Percentiles rank a stretch among this genome's conserved stretches.
Conservation (phyloP, 1,284 basidiomycete species). For the Sporisorium sorghi region DNA sequence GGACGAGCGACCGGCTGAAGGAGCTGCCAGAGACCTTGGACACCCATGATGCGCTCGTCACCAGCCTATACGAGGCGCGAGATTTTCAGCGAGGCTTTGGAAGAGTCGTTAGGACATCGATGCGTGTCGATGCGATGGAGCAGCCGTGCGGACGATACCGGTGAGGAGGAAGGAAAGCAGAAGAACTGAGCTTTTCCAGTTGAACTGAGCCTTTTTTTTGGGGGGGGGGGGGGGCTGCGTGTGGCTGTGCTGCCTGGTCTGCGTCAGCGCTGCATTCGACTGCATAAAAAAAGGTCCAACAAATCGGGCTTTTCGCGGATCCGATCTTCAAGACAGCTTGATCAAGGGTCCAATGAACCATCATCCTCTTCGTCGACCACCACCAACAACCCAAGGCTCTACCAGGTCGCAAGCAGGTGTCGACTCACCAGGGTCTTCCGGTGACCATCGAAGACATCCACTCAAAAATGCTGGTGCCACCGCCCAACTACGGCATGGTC, state of each 20-base stretch:
- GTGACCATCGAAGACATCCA: background rate
- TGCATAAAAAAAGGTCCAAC: conserved; percentile 14
- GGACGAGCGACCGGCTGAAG: conserved; percentile 68
- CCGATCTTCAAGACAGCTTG: conserved; percentile 1
- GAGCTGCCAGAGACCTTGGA: conserved; percentile 69
- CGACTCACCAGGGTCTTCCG: too few species aligned
- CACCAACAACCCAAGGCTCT: background rate
- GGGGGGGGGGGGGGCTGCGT: too few species aligned
- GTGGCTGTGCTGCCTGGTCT: background rate
- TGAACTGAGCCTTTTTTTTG: conserved; percentile 1
- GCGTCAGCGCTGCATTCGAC: conserved; percentile 1
- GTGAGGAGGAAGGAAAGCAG: background rate
- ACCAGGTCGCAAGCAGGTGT: background rate
- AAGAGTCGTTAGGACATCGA: conserved; percentile 6
- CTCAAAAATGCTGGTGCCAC: conserved; percentile 71
- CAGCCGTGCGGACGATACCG: conserved; percentile 1
- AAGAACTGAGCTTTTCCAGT: conserved; percentile 11
- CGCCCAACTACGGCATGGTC: conserved; percentile 73
- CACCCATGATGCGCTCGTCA: conserved; percentile 57
- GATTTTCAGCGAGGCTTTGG: background rate
- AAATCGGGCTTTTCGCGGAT: conserved; percentile 10
- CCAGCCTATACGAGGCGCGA: background rate
- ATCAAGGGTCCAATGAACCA: background rate
- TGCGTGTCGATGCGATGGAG: background rate
- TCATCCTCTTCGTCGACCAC: background rate